Base-by-base conservation (phyloP, 2,329 filamentous ascomycete species). In the Neofusicoccum ribis region DNA sequence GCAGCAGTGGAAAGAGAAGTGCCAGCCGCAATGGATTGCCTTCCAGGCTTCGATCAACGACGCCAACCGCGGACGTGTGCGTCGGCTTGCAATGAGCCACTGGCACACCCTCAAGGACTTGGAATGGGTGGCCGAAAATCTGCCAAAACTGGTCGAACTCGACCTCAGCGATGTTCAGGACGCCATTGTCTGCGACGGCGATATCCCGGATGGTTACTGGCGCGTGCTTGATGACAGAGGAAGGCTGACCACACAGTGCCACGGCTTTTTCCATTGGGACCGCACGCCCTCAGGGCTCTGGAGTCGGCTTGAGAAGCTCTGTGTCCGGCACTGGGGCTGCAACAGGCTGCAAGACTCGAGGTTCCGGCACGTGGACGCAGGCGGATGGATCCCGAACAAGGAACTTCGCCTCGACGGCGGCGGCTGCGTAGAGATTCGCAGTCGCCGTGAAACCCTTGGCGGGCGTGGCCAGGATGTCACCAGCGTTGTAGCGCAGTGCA, bases 91-190 rank as follows among this genome's bases (percentile, higher is more conserved):
- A 47, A 65, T 78, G 67, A 74, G 72, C 9, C 76, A 78, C 60
- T 78, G 72, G 72, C 70, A 69, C 49, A 73, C 73, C 63, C 71
- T 76, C 37, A 72, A 70, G 41, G 76, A 78, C 67, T 77, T 78
- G 59, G 62, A 69, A 49, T 78, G 76, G 76, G 72, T 77, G 52
- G 67, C 76, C n/a, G 67, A 70, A n/a, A 75, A 75, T 51, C 69
- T 78, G n/a, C 75, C 76, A 2, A 69, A 69, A 2, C 68, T 78
- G 12, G 70, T 65, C 0, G 70, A 69, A 49, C 69, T 78, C 11
- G 76, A 78, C 64, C 67, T 78, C 14, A 72, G 73, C 2, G 70
- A 74, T 41, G 74, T 78, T 65, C 77, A 76, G 62, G 76, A 78
- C 17, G 15, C 17, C 66, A 74, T 78, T 65, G 71, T 76, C 11